Evolutionary conservation across 352 stramenopile species (phyloP), one percentile per base, ranked within the genome.

Genomic region (Phytophthora palmivora): DNA sequence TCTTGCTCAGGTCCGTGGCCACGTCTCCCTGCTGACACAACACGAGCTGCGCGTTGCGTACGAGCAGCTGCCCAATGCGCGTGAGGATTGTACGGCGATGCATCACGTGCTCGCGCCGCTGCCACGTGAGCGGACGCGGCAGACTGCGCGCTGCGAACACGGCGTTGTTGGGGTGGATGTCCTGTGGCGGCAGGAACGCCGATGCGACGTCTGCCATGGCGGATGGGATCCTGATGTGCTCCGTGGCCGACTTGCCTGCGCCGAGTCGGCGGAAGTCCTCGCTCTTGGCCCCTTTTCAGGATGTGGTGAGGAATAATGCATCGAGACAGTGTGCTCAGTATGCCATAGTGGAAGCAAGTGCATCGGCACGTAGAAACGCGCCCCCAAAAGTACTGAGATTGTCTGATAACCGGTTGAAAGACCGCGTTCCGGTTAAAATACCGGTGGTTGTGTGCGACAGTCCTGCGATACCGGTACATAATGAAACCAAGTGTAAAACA

Each of bases 101-200:
- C 47, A 72, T 59, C 70, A 84, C 45, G 70, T 95, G 84, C 46
- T 91, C 84, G 28, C 75, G 82, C 8, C 74, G 77, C 70, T 95
- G 87, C 87, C 87, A 95, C 21, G 87, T 92, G 53, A 95, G 83
- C 30, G 87, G 87, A 36, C 87, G 84, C 24, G 87, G 87, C n/a
- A 95, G 72, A 12, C 45, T 73, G 28, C 74, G 74, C 45, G 79
- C 76, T 18, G 74, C 68, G 66, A 95, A 95, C 37, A 95, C 70
- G 16, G 87, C 84, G 47, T 79, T 83, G 67, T 95, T 92, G 30
- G 87, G 87, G 34, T 87, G 64, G 36, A 95, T 77, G 46, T 78
- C 70, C 22, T 73, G 77, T 34, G 84, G 84, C 34, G 79, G 82
- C 24, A 87, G 49, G 53, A 88, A 79, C 19, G 45, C 24, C 14